Conservation (phyloP, 2,329 filamentous ascomycete genomes). For the Aspergillus novoparasiticus region DNA sequence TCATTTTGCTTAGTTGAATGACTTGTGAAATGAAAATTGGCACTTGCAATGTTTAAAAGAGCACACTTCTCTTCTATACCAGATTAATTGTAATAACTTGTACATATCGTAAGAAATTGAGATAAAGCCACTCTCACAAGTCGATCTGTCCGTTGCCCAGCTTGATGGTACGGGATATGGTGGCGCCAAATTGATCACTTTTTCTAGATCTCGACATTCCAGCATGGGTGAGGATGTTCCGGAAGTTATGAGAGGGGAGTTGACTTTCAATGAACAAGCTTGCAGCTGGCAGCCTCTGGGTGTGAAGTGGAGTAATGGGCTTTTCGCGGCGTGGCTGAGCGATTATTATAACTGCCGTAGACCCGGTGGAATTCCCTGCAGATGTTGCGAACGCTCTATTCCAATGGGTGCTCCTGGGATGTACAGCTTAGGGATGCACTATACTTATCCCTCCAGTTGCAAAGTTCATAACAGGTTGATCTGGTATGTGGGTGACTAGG, state of each 20-base stretch:
- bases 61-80: fast-evolving
- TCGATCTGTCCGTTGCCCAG: background rate
- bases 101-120: background rate
- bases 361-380: background rate
- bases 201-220: background rate
- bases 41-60: too few species aligned
- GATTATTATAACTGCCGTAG: background rate
- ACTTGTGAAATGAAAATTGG: too few species aligned
- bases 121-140: background rate
- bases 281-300: background rate
- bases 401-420: background rate
- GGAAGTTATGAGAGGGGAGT: conserved; percentile 1
- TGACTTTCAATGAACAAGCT: background rate
- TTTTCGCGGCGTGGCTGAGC: background rate
- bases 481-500: background rate
- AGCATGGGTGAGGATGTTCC: background rate
- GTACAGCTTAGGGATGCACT: background rate
- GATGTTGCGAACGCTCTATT: background rate
- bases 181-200: conserved; percentile 1
- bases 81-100: background rate
- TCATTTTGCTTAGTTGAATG: too few species aligned
- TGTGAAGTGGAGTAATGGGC: background rate
- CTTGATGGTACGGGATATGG: background rate
- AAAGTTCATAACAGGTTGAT: background rate
- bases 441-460: background rate